Evolutionary conservation across 768 basidiomycete species (phyloP).

Genomic region (Lentinus tigrinus): DNA sequence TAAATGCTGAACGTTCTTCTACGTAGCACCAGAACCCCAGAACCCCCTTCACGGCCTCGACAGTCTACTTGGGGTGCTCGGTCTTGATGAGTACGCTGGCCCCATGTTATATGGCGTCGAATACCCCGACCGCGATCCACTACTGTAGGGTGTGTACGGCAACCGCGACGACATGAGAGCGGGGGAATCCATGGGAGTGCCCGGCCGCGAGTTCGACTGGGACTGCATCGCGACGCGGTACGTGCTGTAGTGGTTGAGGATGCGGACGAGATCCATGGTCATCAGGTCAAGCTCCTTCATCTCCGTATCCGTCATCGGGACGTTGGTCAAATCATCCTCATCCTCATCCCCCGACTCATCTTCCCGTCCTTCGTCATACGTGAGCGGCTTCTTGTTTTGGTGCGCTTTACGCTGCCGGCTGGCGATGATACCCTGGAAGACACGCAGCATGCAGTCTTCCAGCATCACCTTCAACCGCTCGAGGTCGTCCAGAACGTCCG

Average conservation of each 20-base stretch:
- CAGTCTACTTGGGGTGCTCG: conserved; percentile 59
- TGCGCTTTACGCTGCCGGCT: conserved; percentile 30
- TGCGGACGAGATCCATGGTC: conserved; percentile 69
- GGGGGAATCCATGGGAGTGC: conserved; percentile 61
- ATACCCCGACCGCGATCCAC: conserved; percentile 49
- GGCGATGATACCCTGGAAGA: conserved; percentile 80
- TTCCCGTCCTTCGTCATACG: conserved; percentile 40
- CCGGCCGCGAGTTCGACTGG: conserved; percentile 60
- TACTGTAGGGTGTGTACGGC: conserved; percentile 49
- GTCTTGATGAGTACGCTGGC: conserved; percentile 53
- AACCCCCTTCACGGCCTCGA: conserved; percentile 9
- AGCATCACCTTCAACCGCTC: conserved; percentile 75
- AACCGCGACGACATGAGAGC: conserved; percentile 37
- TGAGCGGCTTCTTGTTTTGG: conserved; percentile 31
- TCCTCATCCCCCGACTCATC: conserved; percentile 63
- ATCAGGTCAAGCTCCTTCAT: conserved; percentile 73
- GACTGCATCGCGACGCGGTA: conserved; percentile 62
- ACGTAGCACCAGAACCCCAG: not conserved
- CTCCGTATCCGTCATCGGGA: conserved; percentile 64
- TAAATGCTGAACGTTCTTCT: not conserved
- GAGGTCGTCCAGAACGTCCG: conserved; percentile 78
- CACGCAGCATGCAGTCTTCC: conserved; percentile 83
- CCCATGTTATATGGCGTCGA: conserved; percentile 51
- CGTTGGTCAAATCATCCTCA: conserved; percentile 40
- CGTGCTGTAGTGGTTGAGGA: conserved; percentile 69